Evolutionary conservation across 192 early-diverging fungal species (phyloP).

Genomic region (Spizellomyces sp.): DNA sequence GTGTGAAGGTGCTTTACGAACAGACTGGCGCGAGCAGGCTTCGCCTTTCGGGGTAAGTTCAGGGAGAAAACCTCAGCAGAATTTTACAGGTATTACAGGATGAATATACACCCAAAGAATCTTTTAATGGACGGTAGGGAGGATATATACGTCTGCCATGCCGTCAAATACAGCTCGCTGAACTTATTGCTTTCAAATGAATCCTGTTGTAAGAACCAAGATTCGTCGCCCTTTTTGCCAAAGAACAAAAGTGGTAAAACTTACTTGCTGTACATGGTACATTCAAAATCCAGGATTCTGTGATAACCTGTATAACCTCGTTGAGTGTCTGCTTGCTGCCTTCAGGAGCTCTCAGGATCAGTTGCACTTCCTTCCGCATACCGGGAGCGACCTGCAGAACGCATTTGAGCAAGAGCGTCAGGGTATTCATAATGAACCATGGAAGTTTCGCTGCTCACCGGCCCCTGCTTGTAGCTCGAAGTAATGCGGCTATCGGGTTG

Average conservation of each 20-base stretch:
- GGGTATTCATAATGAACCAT: not conserved
- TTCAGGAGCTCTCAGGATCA: slow-evolving; percentile 9
- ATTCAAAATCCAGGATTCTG: slow-evolving; percentile 36
- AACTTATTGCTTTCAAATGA: no score
- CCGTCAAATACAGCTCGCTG: no score
- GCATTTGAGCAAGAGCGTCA: not conserved
- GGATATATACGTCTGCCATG: no score
- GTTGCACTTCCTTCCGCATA: slow-evolving; percentile 28
- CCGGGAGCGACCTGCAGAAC: slow-evolving; percentile 44
- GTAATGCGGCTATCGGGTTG: slow-evolving; percentile 7
- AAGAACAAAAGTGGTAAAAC: not conserved
- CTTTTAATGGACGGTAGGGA: no score
- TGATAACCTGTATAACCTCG: slow-evolving; percentile 30
- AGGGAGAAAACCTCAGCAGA: no score
- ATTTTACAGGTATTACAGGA: no score
- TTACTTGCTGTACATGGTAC: slow-evolving; percentile 29
- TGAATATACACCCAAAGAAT: no score
- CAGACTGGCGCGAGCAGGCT: no score
- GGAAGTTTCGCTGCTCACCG: slow-evolving; percentile 13
- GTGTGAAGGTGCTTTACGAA: no score
- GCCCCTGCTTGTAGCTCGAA: slow-evolving; percentile 36
- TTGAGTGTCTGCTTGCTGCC: not conserved
- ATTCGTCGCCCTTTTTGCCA: no score
- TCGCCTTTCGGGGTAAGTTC: no score
- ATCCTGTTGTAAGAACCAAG: no score